These are phyloP conservation scores for Chlorella sp. DNA, from an alignment of 139 green algal genomes.

Conservation along the genomic window DNA sequence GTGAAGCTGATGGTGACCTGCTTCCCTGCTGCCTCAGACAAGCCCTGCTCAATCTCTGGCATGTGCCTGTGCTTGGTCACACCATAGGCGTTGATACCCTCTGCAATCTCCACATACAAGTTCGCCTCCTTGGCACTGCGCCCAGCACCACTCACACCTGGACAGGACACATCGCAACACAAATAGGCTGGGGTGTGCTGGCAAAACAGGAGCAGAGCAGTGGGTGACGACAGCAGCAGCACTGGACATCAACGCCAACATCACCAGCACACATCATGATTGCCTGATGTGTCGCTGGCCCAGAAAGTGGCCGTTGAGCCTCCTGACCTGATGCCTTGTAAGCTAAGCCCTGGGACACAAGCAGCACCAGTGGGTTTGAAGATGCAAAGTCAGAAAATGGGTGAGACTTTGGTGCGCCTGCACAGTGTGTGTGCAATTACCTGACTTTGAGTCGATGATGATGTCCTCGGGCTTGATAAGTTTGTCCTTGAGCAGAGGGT, in stretches of 20 bases:
- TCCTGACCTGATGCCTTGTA: no score
- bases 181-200: background rate
- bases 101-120: conserved; percentile 86
- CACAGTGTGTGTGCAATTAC: conserved; percentile 14
- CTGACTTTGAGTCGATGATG: conserved; percentile 96
- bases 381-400: no score
- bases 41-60: conserved; percentile 96
- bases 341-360: no score
- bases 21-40: conserved; percentile 68
- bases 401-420: background rate
- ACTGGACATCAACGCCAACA: background rate
- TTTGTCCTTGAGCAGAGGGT: conserved; percentile 63
- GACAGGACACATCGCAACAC: background rate
- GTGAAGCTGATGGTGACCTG: conserved; percentile 87
- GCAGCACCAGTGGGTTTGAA: no score
- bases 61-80: conserved; percentile 87
- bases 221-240: background rate
- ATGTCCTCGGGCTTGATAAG: conserved; percentile 87
- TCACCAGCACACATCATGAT: background rate
- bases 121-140: conserved; percentile 85
- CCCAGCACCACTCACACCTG: conserved; percentile 86
- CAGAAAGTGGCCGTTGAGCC: background rate
- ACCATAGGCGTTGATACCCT: conserved; percentile 65
- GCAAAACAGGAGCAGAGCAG: background rate
- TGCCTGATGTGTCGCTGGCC: background rate